These are phyloP conservation scores for Alternaria brassicicola DNA, from an alignment of 2,329 filamentous ascomycete species.

Conservation along the genomic window DNA sequence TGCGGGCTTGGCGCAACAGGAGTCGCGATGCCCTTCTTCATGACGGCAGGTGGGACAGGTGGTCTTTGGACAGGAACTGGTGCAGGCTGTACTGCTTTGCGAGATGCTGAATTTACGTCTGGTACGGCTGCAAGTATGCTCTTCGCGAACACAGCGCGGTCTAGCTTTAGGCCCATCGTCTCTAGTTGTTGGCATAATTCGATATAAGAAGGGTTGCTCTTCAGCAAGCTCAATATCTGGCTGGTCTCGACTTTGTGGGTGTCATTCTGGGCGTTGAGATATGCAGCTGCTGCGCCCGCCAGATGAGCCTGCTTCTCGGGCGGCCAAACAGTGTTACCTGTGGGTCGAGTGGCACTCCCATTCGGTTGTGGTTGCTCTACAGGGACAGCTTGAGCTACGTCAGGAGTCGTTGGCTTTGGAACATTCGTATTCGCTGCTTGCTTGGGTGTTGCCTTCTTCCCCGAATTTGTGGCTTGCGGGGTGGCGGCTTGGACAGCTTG, in stretches of 20 bases:
- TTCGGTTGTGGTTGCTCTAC: slow-evolving; percentile 8
- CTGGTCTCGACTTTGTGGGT: slow-evolving; percentile 47
- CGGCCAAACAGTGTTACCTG: slow-evolving; percentile 57
- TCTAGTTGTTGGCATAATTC: slow-evolving; percentile 62
- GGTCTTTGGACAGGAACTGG: slow-evolving; percentile 16
- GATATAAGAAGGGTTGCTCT: slow-evolving; percentile 62
- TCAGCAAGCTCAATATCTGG: slow-evolving; percentile 55
- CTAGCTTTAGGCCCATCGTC: slow-evolving; percentile 55
- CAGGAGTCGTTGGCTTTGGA: slow-evolving; percentile 9
- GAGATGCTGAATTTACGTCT: slow-evolving; percentile 46
- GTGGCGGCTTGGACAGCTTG: slow-evolving; percentile 15
- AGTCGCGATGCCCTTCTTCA: slow-evolving; percentile 25
- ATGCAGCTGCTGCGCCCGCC: slow-evolving; percentile 57
- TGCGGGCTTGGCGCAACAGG: slow-evolving; percentile 24
- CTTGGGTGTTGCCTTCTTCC: slow-evolving; percentile 29
- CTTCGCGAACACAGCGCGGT: slow-evolving; percentile 60
- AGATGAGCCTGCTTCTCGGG: slow-evolving; percentile 57
- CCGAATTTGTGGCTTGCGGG: slow-evolving; percentile 26
- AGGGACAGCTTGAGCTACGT: slow-evolving; percentile 8
- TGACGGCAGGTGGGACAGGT: slow-evolving; percentile 30
- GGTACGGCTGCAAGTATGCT: slow-evolving; percentile 56
- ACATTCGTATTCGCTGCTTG: slow-evolving; percentile 13
- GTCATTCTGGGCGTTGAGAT: slow-evolving; percentile 55
- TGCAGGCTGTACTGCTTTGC: slow-evolving; percentile 21
- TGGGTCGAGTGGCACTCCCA: slow-evolving; percentile 8